Evolutionary conservation across 164 flowering plant genomes (phyloP).

Genomic region (Sedum album): DNA sequence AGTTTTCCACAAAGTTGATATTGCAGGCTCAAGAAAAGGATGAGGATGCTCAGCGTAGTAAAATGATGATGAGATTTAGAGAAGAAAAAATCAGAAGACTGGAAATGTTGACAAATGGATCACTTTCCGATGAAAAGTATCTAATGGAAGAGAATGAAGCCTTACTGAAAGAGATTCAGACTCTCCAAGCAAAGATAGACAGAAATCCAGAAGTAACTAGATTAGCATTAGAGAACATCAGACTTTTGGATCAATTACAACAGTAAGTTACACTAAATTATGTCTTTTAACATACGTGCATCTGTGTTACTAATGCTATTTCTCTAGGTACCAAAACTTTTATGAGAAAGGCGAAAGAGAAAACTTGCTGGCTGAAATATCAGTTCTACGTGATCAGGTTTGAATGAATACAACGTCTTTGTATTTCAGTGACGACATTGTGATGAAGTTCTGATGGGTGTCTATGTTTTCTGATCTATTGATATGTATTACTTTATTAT

Average conservation of each 20-base stretch:
- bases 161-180: conserved; percentile 47
- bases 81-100: conserved; percentile 57
- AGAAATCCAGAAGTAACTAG: conserved; percentile 53
- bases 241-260: conserved; percentile 52
- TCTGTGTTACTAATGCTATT: conserved; percentile 10
- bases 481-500: not conserved
- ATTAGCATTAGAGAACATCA: conserved; percentile 53
- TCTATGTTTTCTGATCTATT: not conserved
- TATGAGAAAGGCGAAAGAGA: conserved; percentile 64
- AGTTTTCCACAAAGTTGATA: not conserved
- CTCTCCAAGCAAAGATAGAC: conserved; percentile 47
- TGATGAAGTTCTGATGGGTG: conserved; percentile 8
- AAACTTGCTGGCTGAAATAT: conserved; percentile 48
- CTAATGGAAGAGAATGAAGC: conserved; percentile 58
- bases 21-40: conserved; percentile 43
- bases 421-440: not conserved
- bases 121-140: conserved; percentile 43
- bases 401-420: not conserved
- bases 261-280: conserved; percentile 25
- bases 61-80: conserved; percentile 42
- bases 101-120: conserved; percentile 35
- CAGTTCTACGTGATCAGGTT: conserved; percentile 62
- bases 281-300: not conserved
- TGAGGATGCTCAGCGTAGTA: conserved; percentile 45
- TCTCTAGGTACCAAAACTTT: conserved; percentile 49